Percentiles rank a stretch among this genome's conserved stretches.
Evolutionary conservation across 2,329 filamentous ascomycete species (phyloP).

Genomic region (Pestalotiopsis sp.): DNA sequence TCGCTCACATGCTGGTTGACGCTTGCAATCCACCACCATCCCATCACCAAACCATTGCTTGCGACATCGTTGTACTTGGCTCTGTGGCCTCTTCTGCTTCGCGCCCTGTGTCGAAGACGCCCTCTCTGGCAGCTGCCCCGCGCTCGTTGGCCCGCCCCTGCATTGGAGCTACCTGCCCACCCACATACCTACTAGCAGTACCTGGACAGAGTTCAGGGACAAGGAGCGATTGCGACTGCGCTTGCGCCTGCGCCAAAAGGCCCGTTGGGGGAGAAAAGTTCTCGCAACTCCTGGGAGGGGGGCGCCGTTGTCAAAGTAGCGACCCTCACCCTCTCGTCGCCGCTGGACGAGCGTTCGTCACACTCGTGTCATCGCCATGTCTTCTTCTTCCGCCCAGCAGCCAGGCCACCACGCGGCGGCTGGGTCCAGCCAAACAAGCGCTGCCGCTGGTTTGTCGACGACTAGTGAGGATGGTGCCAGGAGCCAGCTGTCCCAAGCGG

Average conservation of each 20-base stretch:
- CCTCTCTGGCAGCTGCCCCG: background rate
- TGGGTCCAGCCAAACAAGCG: background rate
- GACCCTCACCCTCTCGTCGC: background rate
- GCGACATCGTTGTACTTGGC: no score
- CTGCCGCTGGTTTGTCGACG: background rate
- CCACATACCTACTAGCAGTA: background rate
- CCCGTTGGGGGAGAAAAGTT: no score
- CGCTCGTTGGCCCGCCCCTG: background rate
- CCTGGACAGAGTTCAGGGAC: background rate
- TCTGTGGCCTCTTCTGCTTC: background rate
- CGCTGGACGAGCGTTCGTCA: background rate
- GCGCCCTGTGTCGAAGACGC: background rate
- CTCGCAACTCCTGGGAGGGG: no score
- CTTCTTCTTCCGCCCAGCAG: background rate
- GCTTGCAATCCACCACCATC: background rate
- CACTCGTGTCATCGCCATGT: background rate
- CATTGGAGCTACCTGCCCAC: background rate
- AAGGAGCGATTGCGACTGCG: no score
- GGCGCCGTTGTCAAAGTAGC: no score
- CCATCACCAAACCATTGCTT: background rate
- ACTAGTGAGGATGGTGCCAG: background rate
- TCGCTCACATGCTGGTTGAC: background rate
- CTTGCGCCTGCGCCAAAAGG: no score
- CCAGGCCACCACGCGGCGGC: background rate
- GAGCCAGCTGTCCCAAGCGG: slow-evolving; percentile 9